Evolutionary conservation across 768 basidiomycete species (phyloP), one percentile per base, ranked within the genome.

Genomic region (Xanthoconium stramineum): DNA sequence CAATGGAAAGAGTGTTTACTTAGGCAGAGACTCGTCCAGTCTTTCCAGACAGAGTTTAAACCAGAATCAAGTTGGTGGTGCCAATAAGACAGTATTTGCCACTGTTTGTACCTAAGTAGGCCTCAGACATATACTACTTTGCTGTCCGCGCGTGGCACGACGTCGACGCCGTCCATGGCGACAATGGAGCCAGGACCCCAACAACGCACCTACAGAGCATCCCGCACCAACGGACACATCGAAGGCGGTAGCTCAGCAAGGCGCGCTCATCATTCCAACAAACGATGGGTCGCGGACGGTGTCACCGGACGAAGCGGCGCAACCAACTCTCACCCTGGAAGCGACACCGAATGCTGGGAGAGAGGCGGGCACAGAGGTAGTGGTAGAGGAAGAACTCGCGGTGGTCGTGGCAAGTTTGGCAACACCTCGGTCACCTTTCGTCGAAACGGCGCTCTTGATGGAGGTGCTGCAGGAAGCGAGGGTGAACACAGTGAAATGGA

Each of bases 291-390:
- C 11, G 77, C 83, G 8, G 72, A 73, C 45, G 69, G 68, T 47
- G 66, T 67, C 52, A 42, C 58, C 29, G 72, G 74, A 33, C 69
- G 74, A 56, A 72, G 66, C 48, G 64, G 72, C 28, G 60, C 66
- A 51, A 74, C 64, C 44, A 74, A 73, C 5, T 71, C 76, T 8
- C 70, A 72, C 47, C 67, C 74, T 58, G 65, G 65, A 19, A 65
- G 65, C 17, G 83, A 86, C 60, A 63, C 65, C 28, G 84, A 84
- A 51, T 75, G 81, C 44, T 82, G 86, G 83, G 86, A 88, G 50
- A 77, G 85, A 45, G 85, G 84, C 6, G 81, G 81, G 6, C 74
- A 76, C 66, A 75, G 80, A 60, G 83, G 83, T 11, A 74, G 81
- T 28, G 72, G 80, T 17, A 74, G 80, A 42, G 77, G 79, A 50